These are phyloP conservation scores for Pythium volutum DNA, from an alignment of 352 stramenopile species.

Conservation along the genomic window DNA sequence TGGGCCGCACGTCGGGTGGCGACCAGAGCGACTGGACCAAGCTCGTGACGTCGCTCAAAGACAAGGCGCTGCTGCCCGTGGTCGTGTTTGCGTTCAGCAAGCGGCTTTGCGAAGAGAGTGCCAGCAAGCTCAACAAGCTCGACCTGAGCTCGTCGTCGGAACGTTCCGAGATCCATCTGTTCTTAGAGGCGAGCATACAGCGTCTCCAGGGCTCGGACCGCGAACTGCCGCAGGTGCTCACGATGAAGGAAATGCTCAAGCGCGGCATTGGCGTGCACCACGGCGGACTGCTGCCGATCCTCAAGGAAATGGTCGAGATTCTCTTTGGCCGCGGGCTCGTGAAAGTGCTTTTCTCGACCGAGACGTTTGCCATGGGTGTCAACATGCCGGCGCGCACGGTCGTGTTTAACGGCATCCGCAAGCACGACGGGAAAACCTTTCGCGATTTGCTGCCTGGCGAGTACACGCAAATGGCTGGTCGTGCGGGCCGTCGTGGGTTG, in stretches of 20 bases:
- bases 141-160: conserved; percentile 71
- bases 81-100: conserved; percentile 95
- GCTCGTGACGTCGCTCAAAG: conserved; percentile 81
- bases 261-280: conserved; percentile 97
- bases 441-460: conserved; percentile 87
- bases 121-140: conserved; percentile 69
- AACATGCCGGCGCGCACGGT: conserved; percentile 99
- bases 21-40: conserved; percentile 88
- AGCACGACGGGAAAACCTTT: conserved; percentile 96
- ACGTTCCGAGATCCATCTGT: conserved; percentile 81
- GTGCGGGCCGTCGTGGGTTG: conserved; percentile 95
- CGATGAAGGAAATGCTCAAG: conserved; percentile 96
- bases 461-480: conserved; percentile 97
- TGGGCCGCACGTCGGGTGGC: conserved; percentile 53
- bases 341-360: conserved; percentile 98
- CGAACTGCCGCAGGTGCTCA: conserved; percentile 97
- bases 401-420: conserved; percentile 97
- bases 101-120: conserved; percentile 77
- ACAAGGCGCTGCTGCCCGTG: conserved; percentile 92
- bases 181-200: conserved; percentile 74
- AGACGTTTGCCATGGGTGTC: conserved; percentile 99
- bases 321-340: conserved; percentile 96
- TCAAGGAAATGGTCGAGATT: conserved; percentile 99
- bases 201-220: conserved; percentile 93
- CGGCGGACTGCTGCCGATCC: conserved; percentile 95